Percentiles rank a stretch among this genome's conserved stretches.
Evolutionary conservation across 2,329 filamentous ascomycete genomes (phyloP).

Genomic region (Aspergillus vadensis): DNA sequence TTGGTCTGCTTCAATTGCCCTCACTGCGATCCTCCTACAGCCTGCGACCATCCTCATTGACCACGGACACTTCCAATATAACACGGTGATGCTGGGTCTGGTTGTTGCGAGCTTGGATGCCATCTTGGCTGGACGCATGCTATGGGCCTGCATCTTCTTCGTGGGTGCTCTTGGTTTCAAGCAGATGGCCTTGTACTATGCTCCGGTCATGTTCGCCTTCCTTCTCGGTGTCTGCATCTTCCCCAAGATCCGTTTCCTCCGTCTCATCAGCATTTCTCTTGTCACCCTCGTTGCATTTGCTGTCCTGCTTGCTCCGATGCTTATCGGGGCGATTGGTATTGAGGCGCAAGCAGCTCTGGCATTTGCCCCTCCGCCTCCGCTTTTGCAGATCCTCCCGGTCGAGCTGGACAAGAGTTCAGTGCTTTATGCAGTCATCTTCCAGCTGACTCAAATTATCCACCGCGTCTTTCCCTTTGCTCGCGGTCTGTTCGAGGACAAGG

Average conservation of each 20-base stretch:
- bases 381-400: constrained; percentile 59
- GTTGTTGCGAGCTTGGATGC: constrained; percentile 84
- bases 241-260: constrained; percentile 66
- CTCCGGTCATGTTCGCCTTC: constrained; percentile 88
- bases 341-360: constrained; percentile 64
- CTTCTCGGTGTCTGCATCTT: constrained; percentile 84
- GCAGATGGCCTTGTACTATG: constrained; percentile 98
- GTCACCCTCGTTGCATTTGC: constrained; percentile 73
- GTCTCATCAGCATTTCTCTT: constrained; percentile 73
- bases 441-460: constrained; percentile 80
- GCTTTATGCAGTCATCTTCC: constrained; percentile 75
- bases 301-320: constrained; percentile 72
- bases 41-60: constrained; percentile 88
- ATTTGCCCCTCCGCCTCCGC: constrained; percentile 63
- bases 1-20: constrained; percentile 81
- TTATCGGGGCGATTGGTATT: constrained; percentile 72
- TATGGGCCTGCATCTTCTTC: constrained; percentile 93
- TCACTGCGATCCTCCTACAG: constrained; percentile 90
- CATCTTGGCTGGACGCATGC: constrained; percentile 77
- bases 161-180: constrained; percentile 95
- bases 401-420: constrained; percentile 65
- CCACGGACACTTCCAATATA: constrained; percentile 96
- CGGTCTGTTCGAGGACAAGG: constrained; percentile 98
- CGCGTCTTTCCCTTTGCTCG: constrained; percentile 94
- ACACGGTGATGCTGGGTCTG: constrained; percentile 96